A percentile compares a stretch with the other conserved stretches of the same genome.
phyloP scores from a whole-genome alignment of 2,329 filamentous ascomycete genomes.

The Fusarium musae region DNA sequence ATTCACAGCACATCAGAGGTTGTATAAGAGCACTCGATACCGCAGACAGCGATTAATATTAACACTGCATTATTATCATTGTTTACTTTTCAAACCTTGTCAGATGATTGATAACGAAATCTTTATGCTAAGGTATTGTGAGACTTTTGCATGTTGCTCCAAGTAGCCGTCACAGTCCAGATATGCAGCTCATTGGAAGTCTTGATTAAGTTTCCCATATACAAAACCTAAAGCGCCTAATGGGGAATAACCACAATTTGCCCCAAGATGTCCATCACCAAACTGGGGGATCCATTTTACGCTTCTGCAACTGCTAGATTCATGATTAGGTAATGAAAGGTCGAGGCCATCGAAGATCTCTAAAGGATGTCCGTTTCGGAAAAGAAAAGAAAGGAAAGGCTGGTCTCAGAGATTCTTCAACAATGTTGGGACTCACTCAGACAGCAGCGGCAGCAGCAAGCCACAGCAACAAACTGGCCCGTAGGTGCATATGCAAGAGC shows the following conservation, averaged over 20 bases:
- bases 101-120: not conserved
- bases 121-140: no score
- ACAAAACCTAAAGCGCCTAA: not conserved
- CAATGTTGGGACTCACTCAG: not conserved
- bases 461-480: no score
- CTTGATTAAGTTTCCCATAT: not conserved
- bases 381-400: not conserved
- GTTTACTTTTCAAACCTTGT: not conserved
- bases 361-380: not conserved
- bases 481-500: conserved; percentile 13
- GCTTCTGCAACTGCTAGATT: not conserved
- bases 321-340: not conserved
- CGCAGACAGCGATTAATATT: not conserved
- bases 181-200: not conserved
- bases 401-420: conserved; percentile 20
- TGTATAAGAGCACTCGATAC: no score
- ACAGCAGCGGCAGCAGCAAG: not conserved
- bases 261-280: not conserved
- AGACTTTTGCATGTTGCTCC: no score
- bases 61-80: not conserved
- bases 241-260: not conserved
- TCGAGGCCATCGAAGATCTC: not conserved
- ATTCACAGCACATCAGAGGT: not conserved
- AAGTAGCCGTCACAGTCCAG: not conserved
- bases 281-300: not conserved